Conservation (phyloP, 768 basidiomycete species). For the Termitomyces eurrhizus region DNA sequence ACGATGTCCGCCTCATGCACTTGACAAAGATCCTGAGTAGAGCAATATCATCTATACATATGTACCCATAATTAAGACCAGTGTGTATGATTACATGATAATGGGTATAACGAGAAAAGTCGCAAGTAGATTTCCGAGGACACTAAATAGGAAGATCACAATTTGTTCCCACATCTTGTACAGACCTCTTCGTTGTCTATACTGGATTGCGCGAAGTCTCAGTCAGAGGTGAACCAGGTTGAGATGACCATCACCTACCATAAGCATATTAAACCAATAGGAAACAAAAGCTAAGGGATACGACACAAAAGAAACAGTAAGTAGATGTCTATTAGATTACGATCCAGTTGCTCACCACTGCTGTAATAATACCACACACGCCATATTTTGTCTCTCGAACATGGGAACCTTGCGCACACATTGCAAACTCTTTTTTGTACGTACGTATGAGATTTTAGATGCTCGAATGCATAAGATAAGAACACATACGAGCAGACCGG, state of each 20-base stretch:
- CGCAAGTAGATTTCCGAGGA: not conserved
- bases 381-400: slow-evolving; percentile 12
- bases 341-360: slow-evolving; percentile 10
- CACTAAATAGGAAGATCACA: not conserved
- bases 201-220: not conserved
- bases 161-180: slow-evolving; percentile 12
- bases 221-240: not conserved
- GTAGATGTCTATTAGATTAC: not conserved
- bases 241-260: slow-evolving; percentile 7
- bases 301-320: not conserved
- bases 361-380: slow-evolving; percentile 15
- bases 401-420: slow-evolving; percentile 15
- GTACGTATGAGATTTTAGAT: not conserved
- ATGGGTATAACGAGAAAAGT: not conserved
- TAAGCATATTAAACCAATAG: slow-evolving; percentile 16
- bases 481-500: slow-evolving; percentile 12
- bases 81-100: not conserved
- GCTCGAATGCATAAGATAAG: not conserved
- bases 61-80: not conserved
- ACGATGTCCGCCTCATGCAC: not conserved
- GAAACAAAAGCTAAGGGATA: slow-evolving; percentile 9
- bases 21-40: not conserved
- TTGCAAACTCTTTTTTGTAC: slow-evolving; percentile 11
- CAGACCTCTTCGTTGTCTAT: slow-evolving; percentile 12
- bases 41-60: not conserved